Evolutionary conservation across 228 moss, liverwort and hornwort genomes (phyloP).

Genomic region (Sphagnum magellanicum): DNA sequence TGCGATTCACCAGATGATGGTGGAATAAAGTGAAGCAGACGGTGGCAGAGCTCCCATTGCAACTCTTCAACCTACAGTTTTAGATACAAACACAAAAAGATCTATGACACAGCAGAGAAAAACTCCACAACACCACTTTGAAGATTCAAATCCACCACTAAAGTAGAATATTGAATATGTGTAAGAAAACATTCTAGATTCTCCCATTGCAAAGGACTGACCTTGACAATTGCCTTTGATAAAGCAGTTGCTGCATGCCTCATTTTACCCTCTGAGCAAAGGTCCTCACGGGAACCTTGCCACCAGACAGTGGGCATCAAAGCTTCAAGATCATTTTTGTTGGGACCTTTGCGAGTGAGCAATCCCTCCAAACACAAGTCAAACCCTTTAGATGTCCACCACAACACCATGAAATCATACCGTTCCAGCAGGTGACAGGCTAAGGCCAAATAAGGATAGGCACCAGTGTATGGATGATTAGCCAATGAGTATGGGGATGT

Average conservation of each 20-base stretch:
- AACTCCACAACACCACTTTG: neutral
- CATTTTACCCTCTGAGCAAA: conserved; percentile 94
- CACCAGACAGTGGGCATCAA: conserved; percentile 98
- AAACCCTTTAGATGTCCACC: conserved; percentile 83
- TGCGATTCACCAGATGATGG: conserved; percentile 51
- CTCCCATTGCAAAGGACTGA: conserved; percentile 7
- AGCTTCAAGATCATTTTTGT: conserved; percentile 80
- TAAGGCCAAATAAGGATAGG: conserved; percentile 73
- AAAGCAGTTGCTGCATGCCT: conserved; percentile 73
- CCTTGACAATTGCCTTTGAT: conserved; percentile 88
- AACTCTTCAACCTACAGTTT: conserved; percentile 78
- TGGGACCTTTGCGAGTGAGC: conserved; percentile 81
- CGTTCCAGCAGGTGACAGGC: conserved; percentile 89
- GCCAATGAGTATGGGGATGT: conserved; percentile 71
- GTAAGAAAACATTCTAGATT: too few species aligned
- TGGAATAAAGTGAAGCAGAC: conserved; percentile 80
- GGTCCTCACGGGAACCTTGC: conserved; percentile 91
- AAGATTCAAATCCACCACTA: neutral
- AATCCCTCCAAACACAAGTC: conserved; percentile 77
- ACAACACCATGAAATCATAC: conserved; percentile 80
- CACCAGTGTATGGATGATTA: conserved; percentile 84
- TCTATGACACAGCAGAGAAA: neutral
- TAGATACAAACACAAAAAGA: neutral
- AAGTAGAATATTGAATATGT: neutral
- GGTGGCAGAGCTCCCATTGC: conserved; percentile 92